phyloP scores from a whole-genome alignment of 345 rosid species.

The Lepidium didymum region DNA sequence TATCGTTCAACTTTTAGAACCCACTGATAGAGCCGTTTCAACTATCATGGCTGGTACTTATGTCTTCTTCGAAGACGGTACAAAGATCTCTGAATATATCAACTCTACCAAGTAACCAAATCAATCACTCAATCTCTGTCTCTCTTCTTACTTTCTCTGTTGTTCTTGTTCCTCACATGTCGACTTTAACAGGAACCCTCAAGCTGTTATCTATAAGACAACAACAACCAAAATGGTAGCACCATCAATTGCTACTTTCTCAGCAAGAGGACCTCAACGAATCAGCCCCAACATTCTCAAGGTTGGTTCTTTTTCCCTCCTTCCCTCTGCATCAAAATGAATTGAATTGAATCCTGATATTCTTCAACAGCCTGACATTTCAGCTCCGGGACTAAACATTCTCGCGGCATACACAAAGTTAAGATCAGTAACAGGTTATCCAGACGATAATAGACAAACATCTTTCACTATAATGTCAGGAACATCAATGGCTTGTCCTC shows the following conservation, averaged over 20 bases:
- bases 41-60: slow-evolving; percentile 37
- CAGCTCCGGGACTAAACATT: slow-evolving; percentile 79
- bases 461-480: slow-evolving; percentile 62
- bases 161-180: slow-evolving; percentile 2
- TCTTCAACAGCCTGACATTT: slow-evolving; percentile 63
- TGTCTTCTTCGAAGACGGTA: slow-evolving; percentile 35
- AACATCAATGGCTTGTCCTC: slow-evolving; percentile 94
- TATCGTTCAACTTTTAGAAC: slow-evolving; percentile 25
- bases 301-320: slow-evolving; percentile 26
- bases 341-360: neutral
- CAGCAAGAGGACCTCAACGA: slow-evolving; percentile 76
- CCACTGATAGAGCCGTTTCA: slow-evolving; percentile 29
- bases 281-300: slow-evolving; percentile 58
- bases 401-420: slow-evolving; percentile 62
- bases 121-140: neutral
- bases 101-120: slow-evolving; percentile 63
- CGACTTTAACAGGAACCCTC: slow-evolving; percentile 39
- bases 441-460: slow-evolving; percentile 35
- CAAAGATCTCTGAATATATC: slow-evolving; percentile 50
- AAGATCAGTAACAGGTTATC: slow-evolving; percentile 34
- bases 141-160: neutral
- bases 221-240: slow-evolving; percentile 31
- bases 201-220: slow-evolving; percentile 54
- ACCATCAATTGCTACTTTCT: slow-evolving; percentile 61
- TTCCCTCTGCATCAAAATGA: neutral